Percentiles rank a stretch among this genome's conserved stretches.
Conservation (phyloP, 768 basidiomycete genomes). For the Suillus hirtellus region DNA sequence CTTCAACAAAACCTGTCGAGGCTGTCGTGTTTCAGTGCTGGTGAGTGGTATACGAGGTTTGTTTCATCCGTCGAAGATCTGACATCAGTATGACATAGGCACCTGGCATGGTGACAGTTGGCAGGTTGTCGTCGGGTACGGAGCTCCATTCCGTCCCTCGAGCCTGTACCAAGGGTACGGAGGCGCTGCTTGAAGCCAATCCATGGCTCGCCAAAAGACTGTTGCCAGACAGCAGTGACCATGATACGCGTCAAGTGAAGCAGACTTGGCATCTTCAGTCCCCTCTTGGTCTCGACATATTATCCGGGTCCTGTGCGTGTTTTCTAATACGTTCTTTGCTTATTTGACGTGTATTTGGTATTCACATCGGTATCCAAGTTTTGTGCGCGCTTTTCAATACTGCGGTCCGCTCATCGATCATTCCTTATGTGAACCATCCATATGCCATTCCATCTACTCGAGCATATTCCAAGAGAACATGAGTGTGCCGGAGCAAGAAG, state of each 20-base stretch:
- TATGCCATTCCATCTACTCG: neutral
- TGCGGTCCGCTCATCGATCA: neutral
- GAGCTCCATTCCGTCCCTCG: constrained; percentile 1
- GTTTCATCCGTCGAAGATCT: neutral
- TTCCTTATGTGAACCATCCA: neutral
- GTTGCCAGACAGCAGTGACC: neutral
- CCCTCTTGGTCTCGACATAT: neutral
- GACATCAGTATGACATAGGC: neutral
- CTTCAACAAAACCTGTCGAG: neutral
- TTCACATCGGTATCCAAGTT: neutral
- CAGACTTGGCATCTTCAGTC: neutral
- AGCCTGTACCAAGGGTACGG: neutral
- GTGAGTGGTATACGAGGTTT: neutral
- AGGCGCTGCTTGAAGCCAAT: neutral
- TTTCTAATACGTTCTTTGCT: neutral
- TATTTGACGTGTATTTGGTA: neutral
- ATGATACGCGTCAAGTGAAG: neutral
- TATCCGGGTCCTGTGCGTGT: neutral
- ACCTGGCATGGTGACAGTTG: neutral
- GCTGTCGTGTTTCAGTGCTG: neutral
- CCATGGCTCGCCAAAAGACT: neutral
- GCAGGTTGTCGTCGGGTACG: neutral
- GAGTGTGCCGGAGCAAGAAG: too few species aligned
- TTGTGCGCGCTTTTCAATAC: neutral
- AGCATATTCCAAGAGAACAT: too few species aligned